These are phyloP conservation scores for Fusarium redolens DNA, from an alignment of 2,329 filamentous ascomycete genomes.

Conservation along the genomic window DNA sequence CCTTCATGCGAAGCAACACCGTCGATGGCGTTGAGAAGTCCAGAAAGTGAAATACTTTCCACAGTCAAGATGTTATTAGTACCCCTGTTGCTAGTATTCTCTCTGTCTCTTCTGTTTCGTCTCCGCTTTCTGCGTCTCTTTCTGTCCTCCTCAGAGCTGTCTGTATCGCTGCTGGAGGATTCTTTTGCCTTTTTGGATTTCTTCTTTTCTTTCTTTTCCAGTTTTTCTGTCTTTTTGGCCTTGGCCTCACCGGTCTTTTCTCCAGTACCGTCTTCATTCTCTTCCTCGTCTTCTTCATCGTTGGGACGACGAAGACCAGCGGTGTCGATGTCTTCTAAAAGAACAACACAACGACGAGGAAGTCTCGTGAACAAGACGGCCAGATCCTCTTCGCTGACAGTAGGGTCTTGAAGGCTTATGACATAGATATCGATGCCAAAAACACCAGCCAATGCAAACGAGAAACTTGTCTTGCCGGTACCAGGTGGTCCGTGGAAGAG, in stretches of 20 bases:
- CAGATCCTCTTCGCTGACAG: conserved; percentile 71
- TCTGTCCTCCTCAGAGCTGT: conserved; percentile 42
- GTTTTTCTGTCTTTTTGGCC: conserved; percentile 15
- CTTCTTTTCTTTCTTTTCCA: conserved; percentile 33
- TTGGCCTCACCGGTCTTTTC: conserved; percentile 3
- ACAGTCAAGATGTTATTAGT: conserved; percentile 35
- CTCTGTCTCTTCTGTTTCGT: conserved; percentile 31
- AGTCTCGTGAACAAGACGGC: conserved; percentile 68
- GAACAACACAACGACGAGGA: conserved; percentile 71
- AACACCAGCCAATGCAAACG: conserved; percentile 72
- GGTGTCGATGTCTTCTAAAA: conserved; percentile 77
- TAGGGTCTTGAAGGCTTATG: conserved; percentile 66
- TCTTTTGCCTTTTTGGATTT: conserved; percentile 47
- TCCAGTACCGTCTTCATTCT: conserved; percentile 26
- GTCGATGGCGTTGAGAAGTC: conserved; percentile 85
- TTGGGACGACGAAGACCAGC: conserved; percentile 65
- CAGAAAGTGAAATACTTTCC: conserved; percentile 76
- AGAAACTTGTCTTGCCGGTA: conserved; percentile 77
- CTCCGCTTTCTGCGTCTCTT: conserved; percentile 36
- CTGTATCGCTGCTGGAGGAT: conserved; percentile 34
- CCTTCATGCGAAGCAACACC: conserved; percentile 84
- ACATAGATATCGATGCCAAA: conserved; percentile 76
- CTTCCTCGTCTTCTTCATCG: conserved; percentile 46
- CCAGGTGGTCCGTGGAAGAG: conserved; percentile 81
- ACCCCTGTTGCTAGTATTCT: conserved; percentile 37